Percentiles rank a stretch among this genome's conserved stretches.
phyloP scores from a whole-genome alignment of 768 basidiomycete species.

The Terana coerulea region DNA sequence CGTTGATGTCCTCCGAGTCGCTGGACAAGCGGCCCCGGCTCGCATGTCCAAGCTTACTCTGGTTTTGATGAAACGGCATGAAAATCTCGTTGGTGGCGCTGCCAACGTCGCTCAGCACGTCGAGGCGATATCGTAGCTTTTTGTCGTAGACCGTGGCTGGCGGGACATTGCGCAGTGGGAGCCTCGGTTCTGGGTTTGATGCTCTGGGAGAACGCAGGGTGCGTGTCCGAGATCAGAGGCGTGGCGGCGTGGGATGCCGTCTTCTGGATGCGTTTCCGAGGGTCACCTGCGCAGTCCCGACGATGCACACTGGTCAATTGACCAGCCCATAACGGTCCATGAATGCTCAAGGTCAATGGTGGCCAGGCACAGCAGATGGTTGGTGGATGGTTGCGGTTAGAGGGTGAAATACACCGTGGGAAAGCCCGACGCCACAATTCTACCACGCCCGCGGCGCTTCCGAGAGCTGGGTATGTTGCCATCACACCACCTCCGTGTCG shows the following conservation, averaged over 20 bases:
- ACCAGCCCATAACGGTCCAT: background rate
- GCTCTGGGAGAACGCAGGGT: background rate
- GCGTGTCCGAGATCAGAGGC: constrained; percentile 1
- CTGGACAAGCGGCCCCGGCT: constrained; percentile 3
- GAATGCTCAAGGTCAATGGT: too few species aligned
- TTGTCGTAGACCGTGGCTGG: too few species aligned
- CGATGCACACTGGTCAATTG: background rate
- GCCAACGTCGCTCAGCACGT: too few species aligned
- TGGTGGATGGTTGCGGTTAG: too few species aligned
- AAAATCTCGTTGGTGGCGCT: too few species aligned
- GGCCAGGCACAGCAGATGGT: too few species aligned
- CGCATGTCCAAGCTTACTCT: constrained; percentile 9
- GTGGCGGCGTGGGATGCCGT: background rate
- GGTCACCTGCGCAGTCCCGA: background rate
- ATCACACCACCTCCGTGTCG: too few species aligned
- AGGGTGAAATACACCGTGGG: background rate
- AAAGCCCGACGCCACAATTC: background rate
- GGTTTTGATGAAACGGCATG: constrained; percentile 6
- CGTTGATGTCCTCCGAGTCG: background rate
- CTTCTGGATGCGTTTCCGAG: background rate
- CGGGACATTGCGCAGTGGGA: background rate
- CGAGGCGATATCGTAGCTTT: background rate
- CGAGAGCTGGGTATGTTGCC: too few species aligned
- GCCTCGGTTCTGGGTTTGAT: background rate
- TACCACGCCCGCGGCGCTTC: too few species aligned